phyloP scores from a whole-genome alignment of 1,139 yeast species.

The Magnusiomyces paraingens region DNA sequence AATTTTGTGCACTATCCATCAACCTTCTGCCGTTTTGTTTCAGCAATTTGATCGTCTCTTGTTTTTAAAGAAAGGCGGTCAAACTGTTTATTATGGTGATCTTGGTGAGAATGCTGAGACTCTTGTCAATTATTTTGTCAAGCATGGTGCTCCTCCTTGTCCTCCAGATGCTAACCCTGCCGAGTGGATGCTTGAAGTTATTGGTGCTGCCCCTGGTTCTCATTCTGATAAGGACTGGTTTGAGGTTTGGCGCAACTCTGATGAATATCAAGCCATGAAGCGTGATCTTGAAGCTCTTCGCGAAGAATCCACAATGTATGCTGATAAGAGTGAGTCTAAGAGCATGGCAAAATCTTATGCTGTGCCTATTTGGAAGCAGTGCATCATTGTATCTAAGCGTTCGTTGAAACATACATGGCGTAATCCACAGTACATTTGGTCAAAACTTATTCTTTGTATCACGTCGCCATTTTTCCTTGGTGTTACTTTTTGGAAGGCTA shows the following conservation, averaged over 20 bases:
- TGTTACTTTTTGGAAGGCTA: slow-evolving; percentile 60
- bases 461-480: slow-evolving; percentile 55
- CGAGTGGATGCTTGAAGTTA: slow-evolving; percentile 67
- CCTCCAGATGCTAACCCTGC: slow-evolving; percentile 64
- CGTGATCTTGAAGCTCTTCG: slow-evolving; percentile 25
- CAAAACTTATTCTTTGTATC: slow-evolving; percentile 47
- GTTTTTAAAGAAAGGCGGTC: slow-evolving; percentile 62
- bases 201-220: slow-evolving; percentile 69
- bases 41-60: slow-evolving; percentile 66
- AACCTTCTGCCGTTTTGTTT: slow-evolving; percentile 64
- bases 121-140: slow-evolving; percentile 57
- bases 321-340: slow-evolving; percentile 20
- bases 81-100: slow-evolving; percentile 72
- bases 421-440: slow-evolving; percentile 58
- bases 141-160: slow-evolving; percentile 56
- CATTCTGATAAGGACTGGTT: slow-evolving; percentile 54
- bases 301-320: background rate
- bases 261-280: slow-evolving; percentile 41
- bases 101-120: slow-evolving; percentile 54
- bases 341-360: slow-evolving; percentile 31
- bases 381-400: slow-evolving; percentile 40
- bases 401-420: slow-evolving; percentile 59
- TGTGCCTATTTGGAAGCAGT: slow-evolving; percentile 42
- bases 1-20: slow-evolving; percentile 67
- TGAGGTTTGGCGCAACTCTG: slow-evolving; percentile 54